Conservation (phyloP, 108 stramenopile genomes). For the Fistulifera pelliculosa region DNA sequence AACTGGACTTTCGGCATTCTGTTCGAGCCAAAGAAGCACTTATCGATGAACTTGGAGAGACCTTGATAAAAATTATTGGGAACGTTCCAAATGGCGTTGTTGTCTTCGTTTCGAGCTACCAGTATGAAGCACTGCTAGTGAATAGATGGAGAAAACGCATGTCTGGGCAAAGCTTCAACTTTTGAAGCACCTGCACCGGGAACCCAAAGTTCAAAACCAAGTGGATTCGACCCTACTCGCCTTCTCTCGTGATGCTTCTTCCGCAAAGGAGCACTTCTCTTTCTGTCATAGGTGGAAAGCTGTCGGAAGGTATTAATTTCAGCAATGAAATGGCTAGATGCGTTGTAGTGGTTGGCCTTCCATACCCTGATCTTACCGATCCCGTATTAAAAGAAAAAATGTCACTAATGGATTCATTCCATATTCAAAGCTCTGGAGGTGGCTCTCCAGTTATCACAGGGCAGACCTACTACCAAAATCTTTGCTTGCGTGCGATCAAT, state of each 20-base stretch:
- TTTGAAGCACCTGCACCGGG: slow-evolving; percentile 58
- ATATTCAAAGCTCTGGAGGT: not conserved
- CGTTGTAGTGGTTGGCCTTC: slow-evolving; percentile 95
- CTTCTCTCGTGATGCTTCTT: slow-evolving; percentile 49
- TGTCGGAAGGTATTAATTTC: slow-evolving; percentile 99
- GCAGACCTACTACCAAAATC: slow-evolving; percentile 78
- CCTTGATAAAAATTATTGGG: slow-evolving; percentile 55
- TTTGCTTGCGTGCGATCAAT: slow-evolving; percentile 97
- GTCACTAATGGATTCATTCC: slow-evolving; percentile 35
- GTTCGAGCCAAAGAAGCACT: slow-evolving; percentile 37
- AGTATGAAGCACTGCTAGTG: slow-evolving; percentile 78
- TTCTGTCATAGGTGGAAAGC: slow-evolving; percentile 94
- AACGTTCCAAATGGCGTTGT: slow-evolving; percentile 85
- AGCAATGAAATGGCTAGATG: slow-evolving; percentile 91
- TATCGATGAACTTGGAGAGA: slow-evolving; percentile 74
- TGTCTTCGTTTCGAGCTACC: slow-evolving; percentile 91
- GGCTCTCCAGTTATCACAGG: slow-evolving; percentile 26
- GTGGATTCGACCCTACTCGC: slow-evolving; percentile 62
- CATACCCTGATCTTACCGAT: slow-evolving; percentile 96
- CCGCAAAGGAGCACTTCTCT: slow-evolving; percentile 75
- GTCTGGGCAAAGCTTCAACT: slow-evolving; percentile 46
- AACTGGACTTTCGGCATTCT: slow-evolving; percentile 82
- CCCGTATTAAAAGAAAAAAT: slow-evolving; percentile 92
- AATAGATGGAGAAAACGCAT: slow-evolving; percentile 60
- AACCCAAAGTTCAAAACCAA: slow-evolving; percentile 71